Evolutionary conservation across 1,139 yeast species (phyloP), one percentile per base, ranked within the genome.

Genomic region (Wickerhamomyces sp.): DNA sequence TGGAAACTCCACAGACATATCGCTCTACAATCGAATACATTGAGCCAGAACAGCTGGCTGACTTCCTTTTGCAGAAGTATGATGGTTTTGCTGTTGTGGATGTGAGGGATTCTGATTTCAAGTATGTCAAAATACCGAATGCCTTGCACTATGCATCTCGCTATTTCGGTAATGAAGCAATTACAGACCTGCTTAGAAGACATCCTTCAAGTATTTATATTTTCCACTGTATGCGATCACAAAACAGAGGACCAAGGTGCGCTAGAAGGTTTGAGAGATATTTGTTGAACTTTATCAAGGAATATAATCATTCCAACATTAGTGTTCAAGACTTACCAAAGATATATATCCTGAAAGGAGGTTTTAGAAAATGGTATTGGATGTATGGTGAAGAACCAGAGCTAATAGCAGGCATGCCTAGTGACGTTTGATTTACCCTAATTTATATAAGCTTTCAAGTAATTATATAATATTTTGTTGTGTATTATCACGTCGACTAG

Each of bases 151-250:
- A 16, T 13, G 46, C 55, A 3, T 42, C 49, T 2, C 38, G 40
- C 10, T 7, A 20, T 1, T 49, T 53, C 22, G 24, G 27, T 3
- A n/a, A n/a, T 3, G 37, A 30, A 0, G 25, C 38, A 1, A 78
- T 79, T 7, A 49, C 67, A 20, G 51, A 56, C 10, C 60, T 88
- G 15, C 66, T 84, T n/a, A 52, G 54, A 1, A 68, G 68, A 45
- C 78, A 77, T 56, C 85, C 90, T 49, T 29, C 29, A 1, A 26
- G 37, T 8, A 31, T 15, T 0, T 48, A 40, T 25, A 37, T 51
- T 3, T 47, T 53, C 38, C 56, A 53, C 28, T 53, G 57, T 29
- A 53, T 53, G 56, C 37, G 57, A 39, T 50, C 55, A 9, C 45
- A 49, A 34, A 37, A 35, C 3, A 28, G 57, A 26, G 56, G 56